These are phyloP conservation scores for Colletotrichum sp. DNA, from an alignment of 2,329 filamentous ascomycete genomes.

Conservation along the genomic window DNA sequence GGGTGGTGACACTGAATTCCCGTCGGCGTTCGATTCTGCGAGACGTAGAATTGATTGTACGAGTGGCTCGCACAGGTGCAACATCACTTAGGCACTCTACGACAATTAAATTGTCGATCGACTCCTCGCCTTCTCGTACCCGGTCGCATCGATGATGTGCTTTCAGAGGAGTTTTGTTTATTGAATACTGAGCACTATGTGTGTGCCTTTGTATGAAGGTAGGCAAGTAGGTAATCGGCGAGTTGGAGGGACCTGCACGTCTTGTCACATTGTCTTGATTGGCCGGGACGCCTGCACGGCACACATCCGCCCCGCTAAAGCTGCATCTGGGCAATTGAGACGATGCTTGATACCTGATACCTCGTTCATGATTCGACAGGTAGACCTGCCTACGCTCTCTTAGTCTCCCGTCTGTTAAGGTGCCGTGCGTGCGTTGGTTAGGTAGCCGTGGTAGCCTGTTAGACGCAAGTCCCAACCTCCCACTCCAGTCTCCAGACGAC, in stretches of 20 bases:
- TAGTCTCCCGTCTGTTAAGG: background rate
- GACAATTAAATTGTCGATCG: background rate
- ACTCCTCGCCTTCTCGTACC: background rate
- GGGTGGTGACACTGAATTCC: background rate
- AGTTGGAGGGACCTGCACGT: background rate
- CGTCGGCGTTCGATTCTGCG: background rate
- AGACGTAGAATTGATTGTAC: background rate
- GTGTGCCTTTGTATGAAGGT: too few relatives aligned
- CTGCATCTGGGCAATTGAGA: background rate
- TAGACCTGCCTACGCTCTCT: background rate
- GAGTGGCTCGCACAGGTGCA: background rate
- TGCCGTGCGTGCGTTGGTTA: background rate
- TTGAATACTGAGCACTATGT: background rate
- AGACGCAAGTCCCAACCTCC: constrained; percentile 2
- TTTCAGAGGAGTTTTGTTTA: background rate
- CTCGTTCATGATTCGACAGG: background rate
- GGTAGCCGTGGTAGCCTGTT: background rate
- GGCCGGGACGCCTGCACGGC: constrained; percentile 7
- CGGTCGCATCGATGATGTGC: background rate
- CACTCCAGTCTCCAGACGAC: too few relatives aligned
- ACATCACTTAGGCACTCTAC: background rate
- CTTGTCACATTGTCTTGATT: constrained; percentile 11
- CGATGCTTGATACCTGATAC: background rate
- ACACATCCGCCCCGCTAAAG: constrained; percentile 9
- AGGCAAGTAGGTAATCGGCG: background rate